Base-by-base conservation (phyloP, 352 stramenopile genomes). In the Phytophthora palmivora region DNA sequence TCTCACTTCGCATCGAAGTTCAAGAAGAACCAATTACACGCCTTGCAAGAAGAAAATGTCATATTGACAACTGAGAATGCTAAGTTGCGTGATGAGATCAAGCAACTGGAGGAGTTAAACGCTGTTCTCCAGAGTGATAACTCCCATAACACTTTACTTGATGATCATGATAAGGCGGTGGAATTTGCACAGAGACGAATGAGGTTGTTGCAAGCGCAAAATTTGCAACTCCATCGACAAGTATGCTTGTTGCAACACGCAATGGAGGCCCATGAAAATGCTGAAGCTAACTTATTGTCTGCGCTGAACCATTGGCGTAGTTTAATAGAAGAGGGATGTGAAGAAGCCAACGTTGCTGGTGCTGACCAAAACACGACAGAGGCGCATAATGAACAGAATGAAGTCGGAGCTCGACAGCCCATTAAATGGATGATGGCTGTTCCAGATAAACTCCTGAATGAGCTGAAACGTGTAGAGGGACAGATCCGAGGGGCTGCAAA, bases 211-310 rank as follows among this genome's bases (percentile, higher is more conserved):
- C 71, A 85, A 50, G 69, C 76, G 5, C 81, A 90, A 48, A 88
- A 90, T 43, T n/a, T 87, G 24, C 81, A 90, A 52, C 74, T 90
- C 4, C 74, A 81, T 39, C 71, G 81, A 7, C 76, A 90, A 46
- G 39, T 90, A 22, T 43, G 44, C 4, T 19, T 90, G 10, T 43
- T 87, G 2, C 72, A 88, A 44, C 65, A 79, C 34, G 74, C 76
- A 1, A 49, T 80, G 14, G 24, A 50, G 2, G 68, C 61, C 2
- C 72, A 52, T 10, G 61, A 84, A n/a, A 70, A 74, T 30, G 56
- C 64, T 2, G 75, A 82, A 52, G 56, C 68, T 9, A 78, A 60
- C 50, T 44, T 88, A 1, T 39, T 79, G 22, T 70, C 57, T 26
- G 65, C 64, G 12, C 58, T 88, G 1, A 62, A 68, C 4, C 61